A percentile compares a stretch with the other conserved stretches of the same genome.
phyloP scores from a whole-genome alignment of 179 eudicot genomes.

The Nepenthes alata region DNA sequence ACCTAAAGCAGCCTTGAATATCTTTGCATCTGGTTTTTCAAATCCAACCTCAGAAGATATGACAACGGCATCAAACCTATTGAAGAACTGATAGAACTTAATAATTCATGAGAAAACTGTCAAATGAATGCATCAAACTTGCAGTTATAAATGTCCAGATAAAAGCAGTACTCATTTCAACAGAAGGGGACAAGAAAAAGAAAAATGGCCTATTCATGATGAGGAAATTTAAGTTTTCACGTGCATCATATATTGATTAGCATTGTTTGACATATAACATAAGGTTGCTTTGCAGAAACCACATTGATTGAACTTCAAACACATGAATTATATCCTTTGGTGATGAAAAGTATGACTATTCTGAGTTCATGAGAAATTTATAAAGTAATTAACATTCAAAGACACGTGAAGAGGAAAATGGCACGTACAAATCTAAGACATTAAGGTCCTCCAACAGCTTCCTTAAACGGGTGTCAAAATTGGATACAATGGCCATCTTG shows the following conservation, averaged over 20 bases:
- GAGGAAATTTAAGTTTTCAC: too few species aligned
- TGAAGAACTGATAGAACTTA: slow-evolving; percentile 1
- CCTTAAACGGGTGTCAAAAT: slow-evolving; percentile 88
- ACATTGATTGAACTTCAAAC: not conserved
- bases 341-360: too few species aligned
- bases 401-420: slow-evolving; percentile 7
- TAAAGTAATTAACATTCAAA: not conserved
- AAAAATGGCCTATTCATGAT: too few species aligned
- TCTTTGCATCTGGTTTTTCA: slow-evolving; percentile 77
- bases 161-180: too few species aligned
- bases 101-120: not conserved
- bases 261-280: not conserved
- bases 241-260: too few species aligned
- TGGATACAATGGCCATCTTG: slow-evolving; percentile 92
- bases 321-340: not conserved
- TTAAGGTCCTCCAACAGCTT: slow-evolving; percentile 83
- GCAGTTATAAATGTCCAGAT: too few species aligned
- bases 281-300: not conserved
- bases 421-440: slow-evolving; percentile 65
- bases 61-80: slow-evolving; percentile 85
- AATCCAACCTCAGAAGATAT: slow-evolving; percentile 87
- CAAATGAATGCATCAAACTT: too few species aligned
- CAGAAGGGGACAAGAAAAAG: too few species aligned
- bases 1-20: slow-evolving; percentile 86
- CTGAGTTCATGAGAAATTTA: not conserved